Evolutionary conservation across 257 asterid genomes (phyloP), one percentile per base, ranked within the genome.

Genomic region (Primulina eburnea): DNA sequence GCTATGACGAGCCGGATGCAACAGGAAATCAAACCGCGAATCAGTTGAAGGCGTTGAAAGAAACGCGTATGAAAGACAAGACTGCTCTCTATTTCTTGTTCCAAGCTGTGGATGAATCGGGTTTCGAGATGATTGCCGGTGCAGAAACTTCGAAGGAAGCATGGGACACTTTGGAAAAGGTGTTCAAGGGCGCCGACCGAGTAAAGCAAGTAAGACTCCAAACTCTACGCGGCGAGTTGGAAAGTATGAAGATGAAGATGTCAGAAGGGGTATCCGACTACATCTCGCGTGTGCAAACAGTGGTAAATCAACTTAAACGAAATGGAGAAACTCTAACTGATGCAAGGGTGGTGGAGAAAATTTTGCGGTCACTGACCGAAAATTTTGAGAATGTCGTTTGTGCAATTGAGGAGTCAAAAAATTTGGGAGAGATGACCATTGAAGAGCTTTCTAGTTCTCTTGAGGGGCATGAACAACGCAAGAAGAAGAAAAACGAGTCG

Each of bases 51-150:
- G 34, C 34, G 4, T 30, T 30, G 34, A 30, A 30, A 30, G 34
- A 30, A 30, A 30, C 4, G 34, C 34, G 34, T 1, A 30, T 30
- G 34, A 30, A 30, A 4, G 34, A 30, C 4, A 30, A 30, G 34
- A 30, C 34, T 4, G 34, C 34, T 30, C 34, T 30, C 34, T 30
- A 30, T 30, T 4, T 30, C 34, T 30, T 30, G 34, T 30, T 30
- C 34, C 65, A 61, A 61, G 29, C 10, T 0, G 33, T 61, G 16
- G 65, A 61, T 21, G 65, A 78, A 37, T 65, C 70, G 32, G 52
- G 28, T 55, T 28, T 18, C 17, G 65, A 61, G 34, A 61, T 12
- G 65, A 61, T 61, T 18, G 65, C 33, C 2, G 33, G 8, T 17
- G 29, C 65, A 18, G 11, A 30, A 14, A 61, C 65, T 20, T 18